These are phyloP conservation scores for Talaromyces adpressus DNA, from an alignment of 495 filamentous ascomycete species.

Conservation along the genomic window DNA sequence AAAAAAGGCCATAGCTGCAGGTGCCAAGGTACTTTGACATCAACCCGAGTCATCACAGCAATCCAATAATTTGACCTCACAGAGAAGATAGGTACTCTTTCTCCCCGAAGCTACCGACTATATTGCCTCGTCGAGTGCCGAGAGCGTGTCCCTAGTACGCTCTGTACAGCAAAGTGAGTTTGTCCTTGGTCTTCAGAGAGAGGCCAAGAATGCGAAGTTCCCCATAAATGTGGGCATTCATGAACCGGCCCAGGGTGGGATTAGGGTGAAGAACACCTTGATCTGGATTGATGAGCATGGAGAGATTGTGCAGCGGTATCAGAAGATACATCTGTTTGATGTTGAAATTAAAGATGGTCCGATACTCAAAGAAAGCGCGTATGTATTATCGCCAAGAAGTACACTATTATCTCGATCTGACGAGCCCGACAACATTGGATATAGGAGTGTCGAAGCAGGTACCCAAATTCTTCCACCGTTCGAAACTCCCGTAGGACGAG, in stretches of 20 bases:
- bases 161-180: constrained; percentile 54
- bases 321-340: constrained; percentile 77
- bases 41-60: background rate
- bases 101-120: constrained; percentile 92
- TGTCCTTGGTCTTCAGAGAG: constrained; percentile 61
- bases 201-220: constrained; percentile 51
- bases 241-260: constrained; percentile 54
- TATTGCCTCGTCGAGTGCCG: constrained; percentile 58
- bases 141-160: constrained; percentile 59
- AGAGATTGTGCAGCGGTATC: constrained; percentile 54
- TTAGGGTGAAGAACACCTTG: constrained; percentile 55
- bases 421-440: background rate
- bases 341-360: constrained; percentile 60
- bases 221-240: constrained; percentile 88
- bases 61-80: background rate
- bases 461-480: constrained; percentile 59
- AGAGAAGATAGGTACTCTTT: constrained; percentile 60
- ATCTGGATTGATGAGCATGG: constrained; percentile 65
- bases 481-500: constrained; percentile 60
- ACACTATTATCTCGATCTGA: background rate
- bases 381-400: constrained; percentile 10
- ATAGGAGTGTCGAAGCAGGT: constrained; percentile 54
- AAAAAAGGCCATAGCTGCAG: constrained; percentile 61
- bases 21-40: constrained; percentile 57
- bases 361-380: constrained; percentile 54